These are phyloP conservation scores for Salvia hispanica DNA, from an alignment of 257 asterid genomes.

Conservation along the genomic window DNA sequence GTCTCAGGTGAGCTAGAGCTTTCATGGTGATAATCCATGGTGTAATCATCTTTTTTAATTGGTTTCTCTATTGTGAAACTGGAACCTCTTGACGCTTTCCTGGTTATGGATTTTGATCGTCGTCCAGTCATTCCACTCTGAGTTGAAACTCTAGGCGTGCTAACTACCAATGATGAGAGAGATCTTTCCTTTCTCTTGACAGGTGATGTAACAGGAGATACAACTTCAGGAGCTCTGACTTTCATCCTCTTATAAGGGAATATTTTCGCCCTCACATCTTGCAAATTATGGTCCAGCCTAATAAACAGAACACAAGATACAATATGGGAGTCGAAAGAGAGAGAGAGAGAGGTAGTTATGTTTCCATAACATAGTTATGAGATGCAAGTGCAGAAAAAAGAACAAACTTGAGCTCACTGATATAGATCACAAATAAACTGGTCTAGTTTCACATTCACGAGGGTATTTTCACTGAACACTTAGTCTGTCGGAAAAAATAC, in stretches of 20 bases:
- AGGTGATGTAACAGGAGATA: slow-evolving; percentile 43
- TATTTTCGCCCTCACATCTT: slow-evolving; percentile 53
- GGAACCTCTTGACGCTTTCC: slow-evolving; percentile 43
- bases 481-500: too few species aligned
- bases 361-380: slow-evolving; percentile 2
- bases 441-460: not conserved
- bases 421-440: slow-evolving; percentile 10
- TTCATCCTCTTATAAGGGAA: slow-evolving; percentile 59
- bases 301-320: slow-evolving; percentile 25
- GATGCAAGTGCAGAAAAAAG: slow-evolving; percentile 13
- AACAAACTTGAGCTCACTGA: slow-evolving; percentile 14
- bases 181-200: slow-evolving; percentile 68
- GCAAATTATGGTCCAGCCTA: slow-evolving; percentile 67
- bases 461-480: too few species aligned
- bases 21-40: slow-evolving; percentile 53
- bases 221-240: slow-evolving; percentile 45
- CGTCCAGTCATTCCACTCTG: slow-evolving; percentile 54
- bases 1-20: slow-evolving; percentile 70
- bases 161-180: slow-evolving; percentile 61
- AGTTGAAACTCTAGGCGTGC: slow-evolving; percentile 57
- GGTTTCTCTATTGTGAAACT: slow-evolving; percentile 51
- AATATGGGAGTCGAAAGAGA: not conserved
- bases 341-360: not conserved
- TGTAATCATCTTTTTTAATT: slow-evolving; percentile 25
- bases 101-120: slow-evolving; percentile 47